Percentiles rank a stretch among this genome's conserved stretches.
phyloP scores from a whole-genome alignment of 257 asterid species.

The Solanum commersonii region DNA sequence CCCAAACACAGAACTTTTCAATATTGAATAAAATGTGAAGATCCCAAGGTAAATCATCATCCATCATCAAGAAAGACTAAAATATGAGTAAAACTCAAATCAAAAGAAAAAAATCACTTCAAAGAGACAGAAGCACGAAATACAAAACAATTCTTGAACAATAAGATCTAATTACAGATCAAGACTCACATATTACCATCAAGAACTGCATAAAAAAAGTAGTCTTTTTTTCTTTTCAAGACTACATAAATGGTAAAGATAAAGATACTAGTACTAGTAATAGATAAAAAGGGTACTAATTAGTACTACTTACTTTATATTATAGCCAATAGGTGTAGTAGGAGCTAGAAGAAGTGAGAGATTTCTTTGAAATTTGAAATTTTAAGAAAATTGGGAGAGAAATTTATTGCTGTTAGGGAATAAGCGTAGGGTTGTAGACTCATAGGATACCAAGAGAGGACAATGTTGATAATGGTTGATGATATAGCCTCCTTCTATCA shows the following conservation, averaged over 20 bases:
- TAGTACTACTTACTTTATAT: background rate
- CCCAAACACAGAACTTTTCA: background rate
- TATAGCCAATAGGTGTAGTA: background rate
- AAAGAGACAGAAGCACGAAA: background rate
- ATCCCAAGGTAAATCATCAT: background rate
- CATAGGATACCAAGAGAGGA: background rate
- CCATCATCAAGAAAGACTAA: background rate
- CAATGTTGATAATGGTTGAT: slow-evolving; percentile 2
- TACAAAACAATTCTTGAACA: background rate
- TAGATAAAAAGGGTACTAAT: background rate
- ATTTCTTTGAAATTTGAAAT: background rate
- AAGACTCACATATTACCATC: background rate
- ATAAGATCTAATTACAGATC: slow-evolving; percentile 4
- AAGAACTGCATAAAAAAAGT: background rate
- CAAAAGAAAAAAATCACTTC: background rate
- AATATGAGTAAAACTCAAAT: background rate
- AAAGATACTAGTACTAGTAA: background rate
- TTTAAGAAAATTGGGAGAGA: background rate
- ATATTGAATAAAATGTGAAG: background rate
- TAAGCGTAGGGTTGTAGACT: background rate
- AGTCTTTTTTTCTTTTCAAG: background rate
- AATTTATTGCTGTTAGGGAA: background rate
- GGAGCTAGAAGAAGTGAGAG: background rate
- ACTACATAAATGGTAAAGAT: background rate
- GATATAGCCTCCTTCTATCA: background rate